Base-by-base conservation (phyloP, 1,139 yeast genomes). In the Spathaspora sp. region DNA sequence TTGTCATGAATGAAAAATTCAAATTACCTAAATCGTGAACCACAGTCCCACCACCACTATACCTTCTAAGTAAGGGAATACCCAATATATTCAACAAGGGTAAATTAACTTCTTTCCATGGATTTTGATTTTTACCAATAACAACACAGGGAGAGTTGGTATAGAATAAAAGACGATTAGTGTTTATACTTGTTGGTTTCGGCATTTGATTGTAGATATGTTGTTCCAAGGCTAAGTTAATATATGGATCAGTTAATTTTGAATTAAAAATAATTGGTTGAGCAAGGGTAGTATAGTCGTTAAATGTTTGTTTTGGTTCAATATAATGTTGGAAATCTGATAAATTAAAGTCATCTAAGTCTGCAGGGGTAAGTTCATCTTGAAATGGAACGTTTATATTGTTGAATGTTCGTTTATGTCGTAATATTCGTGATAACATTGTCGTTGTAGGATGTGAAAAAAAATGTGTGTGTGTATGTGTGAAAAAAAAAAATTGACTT, bases 31-130 rank as follows among this genome's bases (percentile, higher is more conserved):
- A 57, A 64, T 93, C 99, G 61, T 95, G 99, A 9, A 90, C 96
- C 0, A 95, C 99, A 0, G 98, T 83, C 0, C 99, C 99, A 1
- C 99, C 99, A 1, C 99, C 99, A 1, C 96, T 86, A 41, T 79
- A 71, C 49, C 99, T 72, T 53, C 99, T 72, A 2, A 95, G 64
- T 10, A 91, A 62, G 0, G 95, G 93, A n/a, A 89, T 74, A 1
- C 73, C 72, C 10, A 80, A 63, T 0, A 73, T 58, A 6, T 75
- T 69, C 9, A 89, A 67, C n/a, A 81, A 58, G 0, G 82, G 79
- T 3, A 93, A 51, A 57, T 89, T 86, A 27, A 85, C 78, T 60
- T 93, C 99, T 49, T 83, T 80, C 91, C 95, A 93, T 1, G 97
- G 96, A 54, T 90, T 93, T 63, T 95, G 99, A 61, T 93, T 93